Evolutionary conservation across 176 grass and related monocot species (phyloP).

Genomic region (Oryza longistaminata): DNA sequence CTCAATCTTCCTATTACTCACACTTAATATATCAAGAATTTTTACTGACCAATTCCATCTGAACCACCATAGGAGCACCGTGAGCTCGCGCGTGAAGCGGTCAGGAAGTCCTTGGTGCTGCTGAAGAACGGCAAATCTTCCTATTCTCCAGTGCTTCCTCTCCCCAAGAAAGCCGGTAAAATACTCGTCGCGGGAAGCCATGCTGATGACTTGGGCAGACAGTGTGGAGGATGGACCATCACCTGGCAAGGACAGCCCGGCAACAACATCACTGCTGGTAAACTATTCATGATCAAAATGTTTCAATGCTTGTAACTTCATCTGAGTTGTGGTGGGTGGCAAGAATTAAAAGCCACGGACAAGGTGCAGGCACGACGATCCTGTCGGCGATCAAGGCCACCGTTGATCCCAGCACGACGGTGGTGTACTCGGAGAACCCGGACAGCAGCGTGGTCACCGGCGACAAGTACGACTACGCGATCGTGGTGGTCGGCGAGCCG

Average conservation of each 20-base stretch:
- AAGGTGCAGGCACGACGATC: slow-evolving; percentile 68
- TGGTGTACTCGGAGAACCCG: slow-evolving; percentile 65
- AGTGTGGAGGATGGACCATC: slow-evolving; percentile 82
- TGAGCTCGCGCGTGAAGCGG: slow-evolving; percentile 63
- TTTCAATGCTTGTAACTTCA: not conserved
- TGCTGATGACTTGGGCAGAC: slow-evolving; percentile 61
- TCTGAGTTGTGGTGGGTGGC: too few relatives aligned
- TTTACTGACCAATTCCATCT: not conserved
- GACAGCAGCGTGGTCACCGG: slow-evolving; percentile 27
- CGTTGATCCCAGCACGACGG: slow-evolving; percentile 58
- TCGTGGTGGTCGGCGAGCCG: slow-evolving; percentile 66
- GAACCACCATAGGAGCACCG: slow-evolving; percentile 53
- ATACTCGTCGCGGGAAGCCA: slow-evolving; percentile 73
- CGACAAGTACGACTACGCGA: slow-evolving; percentile 64
- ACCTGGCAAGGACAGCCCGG: slow-evolving; percentile 65
- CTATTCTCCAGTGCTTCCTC: slow-evolving; percentile 39
- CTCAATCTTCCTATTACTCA: not conserved
- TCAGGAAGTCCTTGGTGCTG: slow-evolving; percentile 73
- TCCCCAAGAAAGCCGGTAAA: slow-evolving; percentile 59
- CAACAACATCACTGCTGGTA: slow-evolving; percentile 55
- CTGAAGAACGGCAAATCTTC: slow-evolving; percentile 70
- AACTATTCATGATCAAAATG: not conserved
- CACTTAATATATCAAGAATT: not conserved
- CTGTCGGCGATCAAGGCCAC: slow-evolving; percentile 62
- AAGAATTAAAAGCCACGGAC: not conserved